These are phyloP conservation scores for Dioszegia crocea DNA, from an alignment of 768 basidiomycete species.

Conservation along the genomic window DNA sequence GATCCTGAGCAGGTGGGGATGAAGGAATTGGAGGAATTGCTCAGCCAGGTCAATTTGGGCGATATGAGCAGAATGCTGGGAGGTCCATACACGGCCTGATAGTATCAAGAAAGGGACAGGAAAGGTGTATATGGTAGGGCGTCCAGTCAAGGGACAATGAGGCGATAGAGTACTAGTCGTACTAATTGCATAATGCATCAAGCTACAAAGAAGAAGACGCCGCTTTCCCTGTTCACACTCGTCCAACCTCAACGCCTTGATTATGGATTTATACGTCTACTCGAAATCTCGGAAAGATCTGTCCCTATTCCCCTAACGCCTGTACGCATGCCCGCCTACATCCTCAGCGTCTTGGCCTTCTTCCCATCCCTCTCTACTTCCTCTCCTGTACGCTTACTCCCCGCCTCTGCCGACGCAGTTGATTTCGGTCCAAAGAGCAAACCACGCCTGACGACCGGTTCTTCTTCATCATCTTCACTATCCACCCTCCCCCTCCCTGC, in stretches of 20 bases:
- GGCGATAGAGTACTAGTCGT: not conserved
- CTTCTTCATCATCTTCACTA: slow-evolving; percentile 13
- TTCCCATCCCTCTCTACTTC: not conserved
- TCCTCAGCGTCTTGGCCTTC: slow-evolving; percentile 5
- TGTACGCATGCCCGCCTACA: not conserved
- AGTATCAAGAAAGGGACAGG: too few species aligned
- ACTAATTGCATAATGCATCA: slow-evolving; percentile 8
- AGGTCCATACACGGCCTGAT: too few species aligned
- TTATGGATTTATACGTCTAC: too few species aligned
- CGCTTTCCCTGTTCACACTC: too few species aligned
- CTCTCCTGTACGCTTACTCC: not conserved
- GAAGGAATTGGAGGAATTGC: too few species aligned
- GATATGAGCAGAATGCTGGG: too few species aligned
- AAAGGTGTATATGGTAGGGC: too few species aligned
- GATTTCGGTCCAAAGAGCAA: slow-evolving; percentile 18
- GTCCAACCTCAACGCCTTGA: too few species aligned
- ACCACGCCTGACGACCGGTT: slow-evolving; percentile 20
- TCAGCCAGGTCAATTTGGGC: too few species aligned
- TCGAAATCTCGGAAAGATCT: not conserved
- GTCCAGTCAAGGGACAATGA: too few species aligned
- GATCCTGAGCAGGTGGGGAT: too few species aligned
- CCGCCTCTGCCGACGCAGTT: not conserved
- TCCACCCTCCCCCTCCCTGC: slow-evolving; percentile 5
- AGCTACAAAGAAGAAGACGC: too few species aligned
- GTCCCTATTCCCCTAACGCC: not conserved